phyloP scores from a whole-genome alignment of 2,329 filamentous ascomycete species.

The Ceratocystis cubensis region DNA sequence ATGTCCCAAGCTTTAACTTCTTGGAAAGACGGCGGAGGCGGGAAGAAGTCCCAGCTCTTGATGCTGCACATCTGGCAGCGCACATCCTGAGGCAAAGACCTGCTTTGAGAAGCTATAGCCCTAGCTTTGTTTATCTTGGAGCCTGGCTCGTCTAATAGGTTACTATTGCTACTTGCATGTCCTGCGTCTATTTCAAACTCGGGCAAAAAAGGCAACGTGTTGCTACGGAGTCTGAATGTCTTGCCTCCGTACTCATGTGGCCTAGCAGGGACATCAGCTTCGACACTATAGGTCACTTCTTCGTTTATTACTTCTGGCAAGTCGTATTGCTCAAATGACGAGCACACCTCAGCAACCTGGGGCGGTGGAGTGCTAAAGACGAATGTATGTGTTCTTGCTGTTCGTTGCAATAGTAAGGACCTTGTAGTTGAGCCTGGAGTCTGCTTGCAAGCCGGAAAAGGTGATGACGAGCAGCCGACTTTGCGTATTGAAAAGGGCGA shows the following conservation, averaged over 20 bases:
- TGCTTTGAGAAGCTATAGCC: not conserved
- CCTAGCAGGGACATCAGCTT: slow-evolving; percentile 67
- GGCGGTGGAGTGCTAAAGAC: slow-evolving; percentile 24
- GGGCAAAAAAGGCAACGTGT: slow-evolving; percentile 65
- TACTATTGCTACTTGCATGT: slow-evolving; percentile 23
- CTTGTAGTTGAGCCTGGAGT: not conserved
- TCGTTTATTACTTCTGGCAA: slow-evolving; percentile 64
- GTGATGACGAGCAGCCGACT: not conserved
- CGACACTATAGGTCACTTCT: slow-evolving; percentile 72
- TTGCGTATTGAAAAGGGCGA: not conserved
- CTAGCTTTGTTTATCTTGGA: not conserved
- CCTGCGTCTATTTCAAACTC: slow-evolving; percentile 54
- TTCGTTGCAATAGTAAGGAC: not conserved
- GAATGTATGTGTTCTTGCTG: not conserved
- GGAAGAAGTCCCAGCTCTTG: slow-evolving; percentile 64
- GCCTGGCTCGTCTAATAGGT: not conserved
- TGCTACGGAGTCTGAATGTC: slow-evolving; percentile 67
- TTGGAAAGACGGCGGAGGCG: slow-evolving; percentile 53
- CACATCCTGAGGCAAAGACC: not conserved
- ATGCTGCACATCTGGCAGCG: slow-evolving; percentile 28
- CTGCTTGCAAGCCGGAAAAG: not conserved
- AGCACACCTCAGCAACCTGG: slow-evolving; percentile 17
- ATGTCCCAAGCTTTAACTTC: slow-evolving; percentile 56
- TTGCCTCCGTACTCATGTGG: slow-evolving; percentile 74
- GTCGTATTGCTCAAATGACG: slow-evolving; percentile 24